Percentiles rank a stretch among this genome's conserved stretches.
These are phyloP conservation scores for Colletotrichum horii DNA, from an alignment of 2,329 filamentous ascomycete species.

Conservation along the genomic window DNA sequence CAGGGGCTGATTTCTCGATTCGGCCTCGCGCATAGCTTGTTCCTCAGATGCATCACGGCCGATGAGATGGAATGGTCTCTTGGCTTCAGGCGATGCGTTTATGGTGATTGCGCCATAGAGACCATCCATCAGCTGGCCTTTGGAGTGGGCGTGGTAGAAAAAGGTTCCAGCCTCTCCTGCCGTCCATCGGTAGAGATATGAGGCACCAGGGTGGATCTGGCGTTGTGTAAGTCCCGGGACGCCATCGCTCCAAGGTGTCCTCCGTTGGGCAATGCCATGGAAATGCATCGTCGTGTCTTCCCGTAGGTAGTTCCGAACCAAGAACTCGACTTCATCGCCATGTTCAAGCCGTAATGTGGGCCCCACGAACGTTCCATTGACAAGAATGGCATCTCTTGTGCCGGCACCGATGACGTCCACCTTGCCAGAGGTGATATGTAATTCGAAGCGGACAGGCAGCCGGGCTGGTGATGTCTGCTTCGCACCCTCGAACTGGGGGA, in stretches of 20 bases:
- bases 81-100: not conserved
- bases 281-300: conserved; percentile 34
- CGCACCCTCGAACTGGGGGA: not conserved
- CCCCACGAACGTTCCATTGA: conserved; percentile 21
- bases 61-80: not conserved
- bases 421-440: not conserved
- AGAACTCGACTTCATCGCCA: conserved; percentile 23
- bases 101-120: conserved; percentile 14
- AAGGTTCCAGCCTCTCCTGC: conserved; percentile 15
- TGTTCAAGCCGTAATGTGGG: conserved; percentile 15
- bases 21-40: not conserved
- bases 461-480: fast-evolving
- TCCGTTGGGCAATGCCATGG: conserved; percentile 24
- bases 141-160: conserved; percentile 13
- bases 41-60: not conserved
- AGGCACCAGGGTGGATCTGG: conserved; percentile 38
- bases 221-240: conserved; percentile 47
- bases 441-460: not conserved
- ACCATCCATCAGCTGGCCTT: conserved; percentile 12
- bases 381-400: not conserved
- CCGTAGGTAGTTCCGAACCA: conserved; percentile 31
- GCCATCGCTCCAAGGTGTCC: conserved; percentile 50
- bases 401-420: not conserved
- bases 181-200: conserved; percentile 37
- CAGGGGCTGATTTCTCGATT: not conserved